Base-by-base conservation (phyloP, 169 alveolate species). In the Cryptosporidium andersoni region DNA sequence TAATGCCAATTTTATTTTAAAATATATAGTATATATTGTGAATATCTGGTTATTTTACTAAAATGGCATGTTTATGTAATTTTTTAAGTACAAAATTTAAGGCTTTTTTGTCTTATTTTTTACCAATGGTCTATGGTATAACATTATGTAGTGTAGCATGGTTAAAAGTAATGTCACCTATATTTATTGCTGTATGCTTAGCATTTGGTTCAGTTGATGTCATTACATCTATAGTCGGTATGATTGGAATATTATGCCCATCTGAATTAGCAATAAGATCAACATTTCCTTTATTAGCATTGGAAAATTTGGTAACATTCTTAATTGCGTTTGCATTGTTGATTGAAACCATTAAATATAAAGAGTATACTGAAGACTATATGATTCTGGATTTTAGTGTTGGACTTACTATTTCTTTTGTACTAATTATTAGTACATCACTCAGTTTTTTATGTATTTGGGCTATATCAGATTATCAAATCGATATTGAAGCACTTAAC, bases 151-250 rank as follows among this genome's bases (percentile, higher is more conserved):
- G 85, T 36, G 67, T 74, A 9, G 85, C 85, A 12, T 74, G 85
- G 85, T 8, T 74, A 58, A 74, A 74, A 60, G 85, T 74, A 8
- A 58, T 68, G 16, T 74, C 85, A n/a, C 85, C 85, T 16, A 74
- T 74, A 58, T 74, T 74, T 74, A 53, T 74, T 14, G 85, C 85
- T 40, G 58, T 74, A 2, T 74, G 85, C 47, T 37, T 74, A 14
- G 85, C 85, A 40, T 74, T 74, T 60, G 85, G 85, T 45, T 74
- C 85, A 12, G 60, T 74, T n/a, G 85, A 74, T 74, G 85, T 74
- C 3, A 52, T 74, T 1, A 74, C 85, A 56, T 74, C 85, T 45
- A 74, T 74, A 14, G 85, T 74, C 60, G 85, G 85, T 6, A 74
- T 74, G 85, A 74, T 74, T 47, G 85, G 85, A 14, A 45, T 74